Evolutionary conservation across 139 green algal species (phyloP), one percentile per base, ranked within the genome.

Genomic region (Tetraselmis chui): DNA sequence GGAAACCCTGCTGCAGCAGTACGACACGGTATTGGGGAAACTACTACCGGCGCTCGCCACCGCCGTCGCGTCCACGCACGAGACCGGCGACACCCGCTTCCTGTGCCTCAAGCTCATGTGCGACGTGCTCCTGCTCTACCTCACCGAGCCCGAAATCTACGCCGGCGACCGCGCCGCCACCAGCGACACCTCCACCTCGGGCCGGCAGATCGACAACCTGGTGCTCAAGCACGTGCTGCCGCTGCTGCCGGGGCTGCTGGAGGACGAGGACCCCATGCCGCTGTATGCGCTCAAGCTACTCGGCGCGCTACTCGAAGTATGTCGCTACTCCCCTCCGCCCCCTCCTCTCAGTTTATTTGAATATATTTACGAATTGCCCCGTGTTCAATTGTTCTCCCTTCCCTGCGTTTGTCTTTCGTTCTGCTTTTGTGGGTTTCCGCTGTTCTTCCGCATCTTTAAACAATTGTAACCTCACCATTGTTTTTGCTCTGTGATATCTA

Each of bases 231-330:
- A 92, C 77, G 83, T 98, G 24, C 87, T 98, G 59, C 93, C 93
- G 2, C 85, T 96, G 80, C 89, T 96, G 80, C 92, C 92, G 1
- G 82, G 76, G 59, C 89, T 98, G 86, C 86, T 98, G 59, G 32
- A 79, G 0, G 92, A 96, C 31, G 89, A 96, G 81, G 92, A 95
- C 80, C 95, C 95, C 59, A 96, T 98, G 85, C 95, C 95, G 0
- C 87, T 98, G 76, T 98, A 96, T 83, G 92, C 94, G 0, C 88
- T 97, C 0, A 98, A 98, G 91, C 88, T 98, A 76, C 75, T 93
- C 18, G 84, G 80, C 2, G 75, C 79, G 22, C 85, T 95, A 58
- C 75, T 92, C 22, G 84, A 89, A 31, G 74, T 78, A 67, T 18
- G 45, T n/a, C n/a, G n/a, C n/a, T n/a, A n/a, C n/a, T n/a, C n/a